Conservation (phyloP, 805 yeast species). For the Hanseniaspora mollemarum region DNA sequence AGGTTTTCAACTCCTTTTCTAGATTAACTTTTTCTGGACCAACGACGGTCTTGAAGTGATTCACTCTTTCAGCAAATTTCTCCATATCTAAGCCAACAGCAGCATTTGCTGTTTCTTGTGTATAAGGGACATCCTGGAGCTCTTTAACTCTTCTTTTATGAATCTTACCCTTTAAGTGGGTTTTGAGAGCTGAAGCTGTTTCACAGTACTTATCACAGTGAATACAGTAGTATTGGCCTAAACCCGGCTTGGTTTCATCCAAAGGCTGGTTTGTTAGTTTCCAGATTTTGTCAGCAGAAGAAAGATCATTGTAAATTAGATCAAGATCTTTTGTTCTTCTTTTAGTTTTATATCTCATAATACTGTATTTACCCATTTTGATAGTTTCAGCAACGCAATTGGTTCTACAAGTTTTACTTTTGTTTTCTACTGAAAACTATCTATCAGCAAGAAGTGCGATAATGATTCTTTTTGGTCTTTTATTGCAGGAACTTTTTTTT, state of each 20-base stretch:
- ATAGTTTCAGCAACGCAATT: no score
- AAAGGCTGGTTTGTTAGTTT: slow-evolving; percentile 66
- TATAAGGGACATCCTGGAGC: slow-evolving; percentile 67
- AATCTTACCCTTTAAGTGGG: slow-evolving; percentile 62
- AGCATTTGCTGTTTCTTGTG: slow-evolving; percentile 80
- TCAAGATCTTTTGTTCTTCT: slow-evolving; percentile 80
- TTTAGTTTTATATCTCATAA: slow-evolving; percentile 77
- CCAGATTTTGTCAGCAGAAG: slow-evolving; percentile 50
- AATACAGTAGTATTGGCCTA: slow-evolving; percentile 88
- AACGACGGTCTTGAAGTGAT: slow-evolving; percentile 42
- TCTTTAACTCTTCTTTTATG: slow-evolving; percentile 81
- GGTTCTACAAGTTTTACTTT: no score
- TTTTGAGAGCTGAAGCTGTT: slow-evolving; percentile 55
- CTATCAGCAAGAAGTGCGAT: neutral
- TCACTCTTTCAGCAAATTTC: slow-evolving; percentile 54
- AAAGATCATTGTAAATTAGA: slow-evolving; percentile 63
- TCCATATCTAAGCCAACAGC: slow-evolving; percentile 71
- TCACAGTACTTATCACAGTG: slow-evolving; percentile 91
- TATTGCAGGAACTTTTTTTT: no score
- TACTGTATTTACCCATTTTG: slow-evolving; percentile 76
- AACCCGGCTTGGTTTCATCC: slow-evolving; percentile 84
- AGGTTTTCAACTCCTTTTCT: slow-evolving; percentile 32
- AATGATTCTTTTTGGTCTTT: neutral
- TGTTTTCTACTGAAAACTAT: no score
- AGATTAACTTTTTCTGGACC: slow-evolving; percentile 38